Percentiles rank a stretch among this genome's conserved stretches.
Evolutionary conservation across 2,329 filamentous ascomycete genomes (phyloP).

Genomic region (Claviceps arundinis): DNA sequence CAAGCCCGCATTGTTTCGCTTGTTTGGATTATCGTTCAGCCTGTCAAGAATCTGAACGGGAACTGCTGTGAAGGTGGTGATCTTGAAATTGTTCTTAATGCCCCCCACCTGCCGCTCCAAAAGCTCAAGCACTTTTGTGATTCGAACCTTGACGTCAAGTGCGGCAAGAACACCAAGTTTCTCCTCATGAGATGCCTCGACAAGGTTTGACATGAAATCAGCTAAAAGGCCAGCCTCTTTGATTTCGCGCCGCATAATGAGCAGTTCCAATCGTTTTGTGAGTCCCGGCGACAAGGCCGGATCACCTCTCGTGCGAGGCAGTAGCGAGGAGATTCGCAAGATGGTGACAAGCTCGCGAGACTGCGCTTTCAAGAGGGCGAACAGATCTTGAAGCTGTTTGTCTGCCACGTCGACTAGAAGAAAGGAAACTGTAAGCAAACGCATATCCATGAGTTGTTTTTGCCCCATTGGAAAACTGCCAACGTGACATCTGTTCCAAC

Average conservation of each 20-base stretch:
- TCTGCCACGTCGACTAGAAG: slow-evolving; percentile 28
- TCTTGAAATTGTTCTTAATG: slow-evolving; percentile 78
- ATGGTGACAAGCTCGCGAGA: slow-evolving; percentile 79
- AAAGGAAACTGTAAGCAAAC: neutral
- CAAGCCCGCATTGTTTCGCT: slow-evolving; percentile 17
- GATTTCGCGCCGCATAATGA: slow-evolving; percentile 71
- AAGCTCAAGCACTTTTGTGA: slow-evolving; percentile 73
- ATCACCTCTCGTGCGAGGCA: slow-evolving; percentile 53
- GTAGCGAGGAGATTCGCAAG: slow-evolving; percentile 70
- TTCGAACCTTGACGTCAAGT: slow-evolving; percentile 60
- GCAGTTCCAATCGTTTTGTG: slow-evolving; percentile 72
- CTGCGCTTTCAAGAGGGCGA: slow-evolving; percentile 68
- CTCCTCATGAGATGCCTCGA: slow-evolving; percentile 79
- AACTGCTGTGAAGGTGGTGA: slow-evolving; percentile 62
- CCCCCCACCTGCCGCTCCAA: slow-evolving; percentile 68
- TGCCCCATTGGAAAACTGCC: neutral
- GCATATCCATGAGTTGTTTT: neutral
- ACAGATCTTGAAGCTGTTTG: slow-evolving; percentile 53
- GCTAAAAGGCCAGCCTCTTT: slow-evolving; percentile 74
- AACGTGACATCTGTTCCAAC: neutral
- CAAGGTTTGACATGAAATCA: slow-evolving; percentile 92
- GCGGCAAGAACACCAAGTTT: slow-evolving; percentile 79
- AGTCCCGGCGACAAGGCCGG: slow-evolving; percentile 68
- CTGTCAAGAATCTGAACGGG: slow-evolving; percentile 48
- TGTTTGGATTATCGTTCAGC: slow-evolving; percentile 26